phyloP scores from a whole-genome alignment of 1,284 basidiomycete species.

The Ceratobasidium sp. region DNA sequence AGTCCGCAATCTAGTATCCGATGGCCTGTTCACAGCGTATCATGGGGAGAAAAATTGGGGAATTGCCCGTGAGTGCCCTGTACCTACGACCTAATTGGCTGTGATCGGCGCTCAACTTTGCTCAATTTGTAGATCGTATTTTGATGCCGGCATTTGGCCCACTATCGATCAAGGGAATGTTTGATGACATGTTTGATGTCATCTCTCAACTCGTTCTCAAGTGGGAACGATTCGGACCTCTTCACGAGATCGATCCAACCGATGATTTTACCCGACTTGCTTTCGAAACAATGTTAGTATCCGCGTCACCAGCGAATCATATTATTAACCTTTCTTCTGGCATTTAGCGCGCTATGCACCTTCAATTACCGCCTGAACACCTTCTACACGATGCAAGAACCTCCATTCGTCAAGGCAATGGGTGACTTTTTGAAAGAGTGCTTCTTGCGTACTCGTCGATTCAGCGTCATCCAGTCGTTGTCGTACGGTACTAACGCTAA shows the following conservation, averaged over 20 bases:
- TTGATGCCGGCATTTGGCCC: slow-evolving; percentile 69
- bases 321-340: no score
- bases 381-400: slow-evolving; percentile 57
- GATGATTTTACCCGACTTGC: slow-evolving; percentile 67
- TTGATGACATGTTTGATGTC: slow-evolving; percentile 67
- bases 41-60: slow-evolving; percentile 66
- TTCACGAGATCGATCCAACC: slow-evolving; percentile 62
- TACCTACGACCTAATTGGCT: neutral
- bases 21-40: slow-evolving; percentile 66
- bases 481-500: slow-evolving; percentile 45
- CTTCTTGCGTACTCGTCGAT: slow-evolving; percentile 46
- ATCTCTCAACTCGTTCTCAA: slow-evolving; percentile 65
- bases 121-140: slow-evolving; percentile 62
- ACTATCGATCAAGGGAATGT: slow-evolving; percentile 65
- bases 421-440: slow-evolving; percentile 49
- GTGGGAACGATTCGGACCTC: slow-evolving; percentile 65
- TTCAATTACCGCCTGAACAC: slow-evolving; percentile 56
- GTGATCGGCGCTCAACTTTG: neutral
- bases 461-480: slow-evolving; percentile 47
- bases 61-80: slow-evolving; percentile 61
- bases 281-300: slow-evolving; percentile 62
- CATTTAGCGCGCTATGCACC: slow-evolving; percentile 61
- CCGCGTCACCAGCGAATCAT: neutral
- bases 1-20: slow-evolving; percentile 64
- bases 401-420: slow-evolving; percentile 54